Base-by-base conservation (phyloP, 2,329 filamentous ascomycete genomes). In the Dryadomyces quercivorus region DNA sequence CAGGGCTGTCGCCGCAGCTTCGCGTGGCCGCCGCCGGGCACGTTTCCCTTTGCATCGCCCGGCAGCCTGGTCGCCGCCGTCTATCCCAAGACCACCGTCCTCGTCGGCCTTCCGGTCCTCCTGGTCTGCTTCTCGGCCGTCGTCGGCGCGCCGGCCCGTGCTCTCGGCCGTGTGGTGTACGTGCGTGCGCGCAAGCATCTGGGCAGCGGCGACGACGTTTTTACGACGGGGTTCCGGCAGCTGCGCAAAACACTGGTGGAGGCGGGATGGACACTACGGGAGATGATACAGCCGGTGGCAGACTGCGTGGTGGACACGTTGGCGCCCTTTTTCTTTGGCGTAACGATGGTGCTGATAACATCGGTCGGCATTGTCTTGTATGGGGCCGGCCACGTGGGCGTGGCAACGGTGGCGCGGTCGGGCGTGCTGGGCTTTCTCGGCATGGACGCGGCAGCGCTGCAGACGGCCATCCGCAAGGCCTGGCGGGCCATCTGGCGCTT, bases 361-460 rank as follows among this genome's bases (percentile, higher is more conserved):
- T 53, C 59, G 6, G 50, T 55, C 1, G 55, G 55, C 16, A 45
- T 59, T 7, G 52, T 59, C 9, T 40, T 60, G 18, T 59, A 55
- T 43, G 55, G 56, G 9, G 18, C 58, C 10, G 58, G 56, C 6
- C 48, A 55, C 22, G 54, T 59, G 2, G 56, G 56, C 18, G 21
- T 59, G 2, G 26, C 49, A 1, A 47, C 44, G 1, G 45, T 57
- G 20, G 54, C 34, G 9, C 18, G 53, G 34, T 57, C 58, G 4
- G 59, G 58, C 45, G 3, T 54, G 9, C 55, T 58, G 2, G 59
- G 58, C 42, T 3, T 52, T 2, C 54, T 58, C 34, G 57, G 59
- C 7, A 53, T 59, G 31, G 55, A 57, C 52, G 47, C 50, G 34
- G 51, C 53, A 18, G 52, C 55, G 21, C 38, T 53, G 12, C 50